Evolutionary conservation across 2,329 filamentous ascomycete species (phyloP).

Genomic region (Emericellopsis atlantica): DNA sequence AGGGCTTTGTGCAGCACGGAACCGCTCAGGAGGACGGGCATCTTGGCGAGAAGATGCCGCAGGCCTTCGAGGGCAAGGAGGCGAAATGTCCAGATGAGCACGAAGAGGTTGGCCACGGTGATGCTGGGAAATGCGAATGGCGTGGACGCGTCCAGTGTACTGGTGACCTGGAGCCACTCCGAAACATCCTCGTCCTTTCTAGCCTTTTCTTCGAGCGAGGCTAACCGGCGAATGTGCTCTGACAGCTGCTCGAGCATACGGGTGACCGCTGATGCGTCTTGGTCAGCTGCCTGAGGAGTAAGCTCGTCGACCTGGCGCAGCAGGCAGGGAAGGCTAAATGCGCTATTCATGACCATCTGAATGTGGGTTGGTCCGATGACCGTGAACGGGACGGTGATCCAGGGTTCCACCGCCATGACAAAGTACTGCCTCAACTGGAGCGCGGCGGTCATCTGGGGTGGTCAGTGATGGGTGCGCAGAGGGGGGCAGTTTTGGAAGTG

Average conservation of each 20-base stretch:
- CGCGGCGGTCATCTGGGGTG: conserved; percentile 13
- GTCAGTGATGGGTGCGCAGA: not conserved
- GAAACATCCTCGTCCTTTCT: not conserved
- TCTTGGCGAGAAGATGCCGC: conserved; percentile 5
- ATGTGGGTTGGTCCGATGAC: conserved; percentile 9
- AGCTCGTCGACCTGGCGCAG: conserved; percentile 15
- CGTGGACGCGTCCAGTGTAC: not conserved
- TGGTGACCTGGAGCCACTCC: not conserved
- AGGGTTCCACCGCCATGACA: conserved; percentile 13
- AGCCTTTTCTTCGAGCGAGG: not conserved
- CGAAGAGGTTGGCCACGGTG: conserved; percentile 16
- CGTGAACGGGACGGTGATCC: conserved; percentile 15
- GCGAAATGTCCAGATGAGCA: conserved; percentile 18
- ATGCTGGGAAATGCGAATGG: conserved; percentile 15
- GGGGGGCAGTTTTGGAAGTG: not conserved
- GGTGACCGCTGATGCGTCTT: not conserved
- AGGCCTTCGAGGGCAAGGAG: conserved; percentile 11
- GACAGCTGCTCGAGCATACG: not conserved
- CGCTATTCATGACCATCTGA: conserved; percentile 15
- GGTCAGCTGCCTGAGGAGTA: not conserved
- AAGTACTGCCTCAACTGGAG: conserved; percentile 11
- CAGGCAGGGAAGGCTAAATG: conserved; percentile 9
- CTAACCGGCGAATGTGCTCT: not conserved
- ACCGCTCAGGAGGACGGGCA: not conserved
- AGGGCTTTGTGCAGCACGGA: not conserved